Percentiles rank a stretch among this genome's conserved stretches.
Evolutionary conservation across 345 rosid species (phyloP).

Genomic region (Lepidium aucheri): DNA sequence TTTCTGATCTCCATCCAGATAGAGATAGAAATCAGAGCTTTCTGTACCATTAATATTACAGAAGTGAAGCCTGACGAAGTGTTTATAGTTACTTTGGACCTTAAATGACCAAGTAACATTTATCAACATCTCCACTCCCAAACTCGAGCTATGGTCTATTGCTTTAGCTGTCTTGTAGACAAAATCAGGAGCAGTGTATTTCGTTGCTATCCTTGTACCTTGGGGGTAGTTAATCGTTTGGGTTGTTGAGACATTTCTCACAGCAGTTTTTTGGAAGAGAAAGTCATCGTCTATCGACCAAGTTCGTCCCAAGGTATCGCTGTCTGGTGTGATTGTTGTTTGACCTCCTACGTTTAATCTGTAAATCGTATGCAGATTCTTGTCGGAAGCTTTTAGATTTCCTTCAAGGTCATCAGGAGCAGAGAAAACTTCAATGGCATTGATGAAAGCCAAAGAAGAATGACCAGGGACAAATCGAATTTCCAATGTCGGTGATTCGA

Average conservation of each 20-base stretch:
- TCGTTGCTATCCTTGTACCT: background rate
- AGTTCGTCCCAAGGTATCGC: slow-evolving; percentile 54
- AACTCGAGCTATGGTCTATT: background rate
- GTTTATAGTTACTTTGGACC: slow-evolving; percentile 30
- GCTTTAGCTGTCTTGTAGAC: slow-evolving; percentile 39
- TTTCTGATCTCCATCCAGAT: slow-evolving; percentile 12
- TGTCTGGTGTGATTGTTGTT: slow-evolving; percentile 30
- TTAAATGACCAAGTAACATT: slow-evolving; percentile 43
- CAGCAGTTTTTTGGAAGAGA: slow-evolving; percentile 36
- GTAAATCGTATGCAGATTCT: slow-evolving; percentile 29
- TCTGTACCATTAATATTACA: slow-evolving; percentile 26
- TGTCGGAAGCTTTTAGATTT: background rate
- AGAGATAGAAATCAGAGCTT: slow-evolving; percentile 26
- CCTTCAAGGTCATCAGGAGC: slow-evolving; percentile 22
- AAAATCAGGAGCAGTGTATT: slow-evolving; percentile 32
- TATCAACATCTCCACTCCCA: background rate
- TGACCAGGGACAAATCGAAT: slow-evolving; percentile 30
- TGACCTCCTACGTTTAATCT: slow-evolving; percentile 70
- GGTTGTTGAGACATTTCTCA: accelerated
- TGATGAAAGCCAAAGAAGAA: slow-evolving; percentile 38
- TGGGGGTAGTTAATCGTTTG: background rate
- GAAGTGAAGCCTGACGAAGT: slow-evolving; percentile 52
- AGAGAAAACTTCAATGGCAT: slow-evolving; percentile 56
- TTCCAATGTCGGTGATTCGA: slow-evolving; percentile 2
- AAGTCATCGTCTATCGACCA: slow-evolving; percentile 49